Base-by-base conservation (phyloP, 441 rosid genomes). In the Rhodomyrtus psidioides region DNA sequence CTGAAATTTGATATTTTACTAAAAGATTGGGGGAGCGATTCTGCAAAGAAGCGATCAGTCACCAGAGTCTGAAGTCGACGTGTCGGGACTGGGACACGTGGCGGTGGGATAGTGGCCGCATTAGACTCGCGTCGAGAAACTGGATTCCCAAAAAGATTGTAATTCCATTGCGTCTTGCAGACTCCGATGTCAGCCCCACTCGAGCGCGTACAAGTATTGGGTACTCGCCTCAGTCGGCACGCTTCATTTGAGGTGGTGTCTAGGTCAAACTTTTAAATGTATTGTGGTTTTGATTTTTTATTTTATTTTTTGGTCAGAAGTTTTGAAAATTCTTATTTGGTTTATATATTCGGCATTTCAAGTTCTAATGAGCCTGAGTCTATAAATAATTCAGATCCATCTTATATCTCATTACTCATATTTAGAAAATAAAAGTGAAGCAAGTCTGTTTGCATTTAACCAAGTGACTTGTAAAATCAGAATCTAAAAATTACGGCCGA, bases 401-500 rank as follows among this genome's bases (percentile, higher is more conserved):
- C 24, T 19, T 9, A 0, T 9, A 4, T 4, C 1, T 19, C 3
- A 62, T 2, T 30, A 1, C 30, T 17, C 1, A 3, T 4, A 30
- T 30, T 6, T 2, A 62, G 8, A 13, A 30, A 4, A 9, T 9
- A 7, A 2, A 2, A 65, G 4, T 1, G 0, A 19, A 0, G 0
- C 1, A 0, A 4, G 9, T 16, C 2, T 1, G 8, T 16, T 60
- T 4, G 28, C 7, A 30, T 60, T 28, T 28, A 0, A 0, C 12
- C 23, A 7, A 16, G 12, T 62, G 19, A 0, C 12, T 30, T 16
- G 16, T 2, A 16, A 62, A 62, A 19, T 28, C 1, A 0, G 5
- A 6, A 5, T 34, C 1, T 9, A 0, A 19, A 21, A 19, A 19
- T 34, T 0, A 0, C 0, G 0, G 0, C 0, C 0, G 10, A 6